phyloP scores from a whole-genome alignment of 2,329 filamentous ascomycete genomes.

The Paraphaeosphaeria minitans region DNA sequence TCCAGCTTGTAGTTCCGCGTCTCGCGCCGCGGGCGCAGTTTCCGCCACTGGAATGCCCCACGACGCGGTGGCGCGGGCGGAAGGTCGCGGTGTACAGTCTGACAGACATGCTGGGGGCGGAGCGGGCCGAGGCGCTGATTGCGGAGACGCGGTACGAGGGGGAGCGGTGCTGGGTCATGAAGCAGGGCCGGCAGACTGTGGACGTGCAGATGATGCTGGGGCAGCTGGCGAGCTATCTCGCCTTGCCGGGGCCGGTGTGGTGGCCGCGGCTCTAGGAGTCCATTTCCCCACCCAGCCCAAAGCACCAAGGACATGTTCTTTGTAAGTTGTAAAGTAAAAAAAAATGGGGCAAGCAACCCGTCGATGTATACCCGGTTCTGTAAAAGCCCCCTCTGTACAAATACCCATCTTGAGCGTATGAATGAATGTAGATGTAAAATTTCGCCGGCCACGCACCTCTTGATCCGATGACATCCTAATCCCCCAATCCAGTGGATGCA shows the following conservation, averaged over 20 bases:
- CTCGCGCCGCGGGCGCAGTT: slow-evolving; percentile 35
- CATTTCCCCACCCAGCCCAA: no score
- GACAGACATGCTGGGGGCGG: slow-evolving; percentile 39
- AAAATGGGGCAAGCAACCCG: no score
- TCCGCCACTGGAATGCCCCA: slow-evolving; percentile 39
- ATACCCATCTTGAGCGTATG: no score
- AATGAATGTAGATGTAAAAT: no score
- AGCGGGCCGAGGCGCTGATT: slow-evolving; percentile 31
- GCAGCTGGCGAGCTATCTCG: slow-evolving; percentile 39
- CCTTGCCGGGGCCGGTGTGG: slow-evolving; percentile 24
- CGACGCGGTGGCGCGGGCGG: slow-evolving; percentile 34
- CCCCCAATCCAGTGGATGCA: no score
- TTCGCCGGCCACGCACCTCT: no score
- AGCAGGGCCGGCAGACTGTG: slow-evolving; percentile 34
- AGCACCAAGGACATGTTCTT: no score
- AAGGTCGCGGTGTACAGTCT: slow-evolving; percentile 44
- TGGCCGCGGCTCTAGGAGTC: no score
- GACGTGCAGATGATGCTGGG: slow-evolving; percentile 37
- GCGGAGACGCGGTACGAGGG: slow-evolving; percentile 26
- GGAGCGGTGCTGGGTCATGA: slow-evolving; percentile 36
- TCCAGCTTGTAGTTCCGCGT: slow-evolving; percentile 32
- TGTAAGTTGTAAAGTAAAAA: no score
- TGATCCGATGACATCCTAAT: no score
- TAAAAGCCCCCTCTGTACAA: no score
- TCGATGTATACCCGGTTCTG: no score